Base-by-base conservation (phyloP, 345 rosid genomes). In the Citrus sp. region DNA sequence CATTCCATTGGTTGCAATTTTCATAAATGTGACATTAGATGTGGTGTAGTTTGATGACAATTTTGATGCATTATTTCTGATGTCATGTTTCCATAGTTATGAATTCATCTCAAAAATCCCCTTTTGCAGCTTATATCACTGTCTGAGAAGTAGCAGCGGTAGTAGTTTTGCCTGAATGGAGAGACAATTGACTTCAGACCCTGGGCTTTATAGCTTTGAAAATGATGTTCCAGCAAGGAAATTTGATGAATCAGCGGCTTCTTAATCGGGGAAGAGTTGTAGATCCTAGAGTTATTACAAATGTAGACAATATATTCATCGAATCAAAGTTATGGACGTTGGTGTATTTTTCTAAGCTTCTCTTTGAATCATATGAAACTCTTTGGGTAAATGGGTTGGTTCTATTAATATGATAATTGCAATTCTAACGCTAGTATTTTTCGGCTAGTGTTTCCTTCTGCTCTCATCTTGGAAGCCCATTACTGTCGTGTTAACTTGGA, bases 41-140 rank as follows among this genome's bases (percentile, higher is more conserved):
- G 12, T 30, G 62, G 55, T 35, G 56, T 18, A 55, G 79, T 25
- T 76, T 46, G 72, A 67, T 67, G 72, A 24, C 7, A 55, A 54
- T 34, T 25, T 8, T 25, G 6, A 35, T 67, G 32, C 7, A 7
- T 28, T 27, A 9, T 27, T 55, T 32, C 16, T 13, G 6, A 37
- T 24, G 54, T n/a, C 35, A 18, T 4, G 2, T 67, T 21, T 8
- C 14, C 60, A 24, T 5, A 2, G 9, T 64, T n/a, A 12, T 49
- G 74, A 42, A 78, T n/a, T 61, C 46, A 32, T 55, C 9, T 24
- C 9, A 22, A 16, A 24, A 64, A 72, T 80, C 67, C 74, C 69
- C 69, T 28, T 82, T 70, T 4, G n/a, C 87, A 89, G 93, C 91
- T 91, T 78, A 75, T 86, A 87, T 89, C 90, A 21, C 82, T 91